A percentile compares a stretch with the other conserved stretches of the same genome.
phyloP scores from a whole-genome alignment of 495 filamentous ascomycete genomes.

The Copromyces sp. region DNA sequence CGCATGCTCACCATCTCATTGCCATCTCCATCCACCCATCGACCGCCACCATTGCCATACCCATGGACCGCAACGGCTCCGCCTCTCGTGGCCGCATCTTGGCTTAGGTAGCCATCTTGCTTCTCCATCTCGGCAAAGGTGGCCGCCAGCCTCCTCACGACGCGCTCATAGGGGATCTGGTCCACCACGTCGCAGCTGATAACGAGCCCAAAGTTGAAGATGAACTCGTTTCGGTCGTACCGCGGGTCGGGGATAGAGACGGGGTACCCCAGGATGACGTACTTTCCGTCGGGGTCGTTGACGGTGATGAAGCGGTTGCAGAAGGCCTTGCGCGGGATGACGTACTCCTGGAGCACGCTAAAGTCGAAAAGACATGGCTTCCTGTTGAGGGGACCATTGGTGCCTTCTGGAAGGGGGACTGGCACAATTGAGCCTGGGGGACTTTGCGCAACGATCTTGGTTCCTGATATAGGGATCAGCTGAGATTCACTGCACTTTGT shows the following conservation, averaged over 20 bases:
- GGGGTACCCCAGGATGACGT: constrained; percentile 79
- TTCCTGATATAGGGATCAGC: constrained; percentile 43
- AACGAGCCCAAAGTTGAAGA: constrained; percentile 93
- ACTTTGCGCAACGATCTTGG: constrained; percentile 64
- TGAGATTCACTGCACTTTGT: neutral
- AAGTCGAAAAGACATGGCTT: constrained; percentile 68
- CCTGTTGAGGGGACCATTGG: constrained; percentile 38
- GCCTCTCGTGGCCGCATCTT: constrained; percentile 26
- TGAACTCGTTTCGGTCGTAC: constrained; percentile 90
- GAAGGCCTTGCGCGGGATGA: constrained; percentile 87
- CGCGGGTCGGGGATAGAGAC: constrained; percentile 67
- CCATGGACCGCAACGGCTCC: neutral
- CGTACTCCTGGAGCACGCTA: constrained; percentile 69
- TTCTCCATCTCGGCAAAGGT: constrained; percentile 83
- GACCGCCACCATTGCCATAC: constrained; percentile 28
- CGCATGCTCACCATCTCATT: constrained; percentile 13
- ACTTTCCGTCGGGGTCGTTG: constrained; percentile 55
- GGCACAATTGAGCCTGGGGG: constrained; percentile 67
- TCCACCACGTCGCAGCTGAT: constrained; percentile 57
- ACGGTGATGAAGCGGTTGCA: constrained; percentile 80
- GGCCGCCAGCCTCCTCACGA: constrained; percentile 74
- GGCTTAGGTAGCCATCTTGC: constrained; percentile 65
- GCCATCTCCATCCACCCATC: constrained; percentile 10
- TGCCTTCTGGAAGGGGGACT: constrained; percentile 20
- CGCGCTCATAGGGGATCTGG: constrained; percentile 58